Evolutionary conservation across 345 rosid genomes (phyloP), one percentile per base, ranked within the genome.

Genomic region (Salix exigua): DNA sequence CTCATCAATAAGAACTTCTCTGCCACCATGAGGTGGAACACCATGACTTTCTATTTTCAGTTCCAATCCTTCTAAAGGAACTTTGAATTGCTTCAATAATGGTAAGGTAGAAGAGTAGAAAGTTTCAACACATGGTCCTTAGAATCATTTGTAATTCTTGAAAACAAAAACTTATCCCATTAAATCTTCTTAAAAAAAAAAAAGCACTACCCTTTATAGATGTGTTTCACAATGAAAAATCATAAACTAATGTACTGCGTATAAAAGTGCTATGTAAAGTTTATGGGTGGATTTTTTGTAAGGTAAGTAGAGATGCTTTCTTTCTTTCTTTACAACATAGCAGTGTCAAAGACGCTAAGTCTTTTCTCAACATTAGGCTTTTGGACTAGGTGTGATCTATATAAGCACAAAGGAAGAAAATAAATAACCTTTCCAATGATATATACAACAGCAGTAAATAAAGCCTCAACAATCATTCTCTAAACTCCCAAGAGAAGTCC

Each of bases 81-180:
- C 90, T 78, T 97, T 97, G 78, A 92, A 90, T 64, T 55, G 88
- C 88, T 87, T 88, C 79, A 92, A 80, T 66, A 88, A 65, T 31
- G 91, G 89, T 68, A 96, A 82, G 62, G 98, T 86, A 66, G 96
- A 78, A 4, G 92, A 87, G 65, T 88, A 89, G 77, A 89, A 86
- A 66, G 97, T 92, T 83, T 94, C 98, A 37, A 96, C 88, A 78
- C 83, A 87, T 13, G 92, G 73, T 96, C 98, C 81, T 77, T 90
- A 18, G 93, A 50, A 86, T 94, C 97, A 85, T 91, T 89, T 38
- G 98, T 92, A 77, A 94, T 86, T 78, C 98, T 98, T 96, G 83
- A 74, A 80, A 81, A 51, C 33, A 66, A 28, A 10, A 40, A 25
- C 16, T 61, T 61, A 61, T 8, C 16, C 14, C 12, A 61, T 61